These are phyloP conservation scores for Aspergillus sclerotiicarbonarius DNA, from an alignment of 495 filamentous ascomycete species.

Conservation along the genomic window DNA sequence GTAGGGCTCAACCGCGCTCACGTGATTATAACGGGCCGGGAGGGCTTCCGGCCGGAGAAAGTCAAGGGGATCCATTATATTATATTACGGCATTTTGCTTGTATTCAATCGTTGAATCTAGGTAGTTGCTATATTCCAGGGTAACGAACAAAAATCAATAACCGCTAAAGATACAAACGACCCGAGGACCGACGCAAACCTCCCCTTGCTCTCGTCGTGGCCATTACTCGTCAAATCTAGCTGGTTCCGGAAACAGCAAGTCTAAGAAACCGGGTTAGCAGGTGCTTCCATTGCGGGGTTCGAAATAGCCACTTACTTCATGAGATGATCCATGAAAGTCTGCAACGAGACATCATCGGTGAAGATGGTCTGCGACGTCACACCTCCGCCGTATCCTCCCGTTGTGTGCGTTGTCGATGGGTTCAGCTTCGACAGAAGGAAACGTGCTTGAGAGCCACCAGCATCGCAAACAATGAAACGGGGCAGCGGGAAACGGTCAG, in stretches of 20 bases:
- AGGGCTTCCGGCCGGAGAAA: not conserved
- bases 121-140: conserved; percentile 34
- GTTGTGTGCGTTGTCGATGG: conserved; percentile 97
- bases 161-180: conserved; percentile 53
- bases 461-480: conserved; percentile 99
- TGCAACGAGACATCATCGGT: conserved; percentile 98
- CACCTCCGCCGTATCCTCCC: conserved; percentile 83
- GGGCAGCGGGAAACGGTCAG: conserved; percentile 94
- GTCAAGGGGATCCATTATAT: not conserved
- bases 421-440: conserved; percentile 96
- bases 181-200: conserved; percentile 36
- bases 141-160: conserved; percentile 31
- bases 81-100: conserved; percentile 6
- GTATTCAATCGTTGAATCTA: conserved; percentile 38
- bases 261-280: conserved; percentile 42
- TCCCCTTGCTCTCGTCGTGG: conserved; percentile 36
- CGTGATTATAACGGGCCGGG: conserved; percentile 23
- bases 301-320: conserved; percentile 72
- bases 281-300: not conserved
- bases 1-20: conserved; percentile 32
- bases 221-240: conserved; percentile 42
- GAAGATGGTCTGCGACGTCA: conserved; percentile 97
- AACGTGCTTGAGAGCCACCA: conserved; percentile 95
- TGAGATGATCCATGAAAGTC: conserved; percentile 99
- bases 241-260: conserved; percentile 64